phyloP scores from a whole-genome alignment of 2,329 filamentous ascomycete species.

The Fusarium ramigenum region DNA sequence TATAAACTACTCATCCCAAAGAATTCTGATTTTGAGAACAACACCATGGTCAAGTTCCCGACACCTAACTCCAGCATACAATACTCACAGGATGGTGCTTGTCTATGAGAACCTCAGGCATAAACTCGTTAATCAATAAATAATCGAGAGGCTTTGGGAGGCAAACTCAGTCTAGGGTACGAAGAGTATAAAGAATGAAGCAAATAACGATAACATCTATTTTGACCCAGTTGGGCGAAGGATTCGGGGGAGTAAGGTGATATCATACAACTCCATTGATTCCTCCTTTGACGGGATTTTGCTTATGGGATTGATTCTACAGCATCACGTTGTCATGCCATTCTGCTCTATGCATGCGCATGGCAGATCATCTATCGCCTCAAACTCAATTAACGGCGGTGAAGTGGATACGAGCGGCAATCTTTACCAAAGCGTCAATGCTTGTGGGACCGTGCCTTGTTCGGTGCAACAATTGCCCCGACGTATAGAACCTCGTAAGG shows the following conservation, averaged over 20 bases:
- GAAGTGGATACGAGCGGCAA: background rate
- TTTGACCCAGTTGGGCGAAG: rapidly evolving
- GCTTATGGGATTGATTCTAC: rapidly evolving
- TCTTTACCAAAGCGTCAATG: background rate
- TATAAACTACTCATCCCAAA: background rate
- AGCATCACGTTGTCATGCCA: background rate
- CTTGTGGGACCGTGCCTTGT: background rate
- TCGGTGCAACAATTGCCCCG: background rate
- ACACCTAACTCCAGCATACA: background rate
- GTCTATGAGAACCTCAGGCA: background rate
- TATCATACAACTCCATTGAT: rapidly evolving
- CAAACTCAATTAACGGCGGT: too few relatives aligned
- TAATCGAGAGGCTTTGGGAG: rapidly evolving
- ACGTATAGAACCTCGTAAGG: background rate
- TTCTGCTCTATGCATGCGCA: too few relatives aligned
- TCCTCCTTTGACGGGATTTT: background rate
- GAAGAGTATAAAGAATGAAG: background rate
- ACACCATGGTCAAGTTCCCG: rapidly evolving
- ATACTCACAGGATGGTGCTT: background rate
- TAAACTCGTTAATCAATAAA: too few relatives aligned
- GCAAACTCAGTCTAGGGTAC: background rate
- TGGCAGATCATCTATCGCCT: background rate
- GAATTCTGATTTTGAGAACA: background rate
- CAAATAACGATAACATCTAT: too few relatives aligned
- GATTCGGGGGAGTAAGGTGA: rapidly evolving